Evolutionary conservation across 352 stramenopile species (phyloP).

Genomic region (Pythium diclinum): DNA sequence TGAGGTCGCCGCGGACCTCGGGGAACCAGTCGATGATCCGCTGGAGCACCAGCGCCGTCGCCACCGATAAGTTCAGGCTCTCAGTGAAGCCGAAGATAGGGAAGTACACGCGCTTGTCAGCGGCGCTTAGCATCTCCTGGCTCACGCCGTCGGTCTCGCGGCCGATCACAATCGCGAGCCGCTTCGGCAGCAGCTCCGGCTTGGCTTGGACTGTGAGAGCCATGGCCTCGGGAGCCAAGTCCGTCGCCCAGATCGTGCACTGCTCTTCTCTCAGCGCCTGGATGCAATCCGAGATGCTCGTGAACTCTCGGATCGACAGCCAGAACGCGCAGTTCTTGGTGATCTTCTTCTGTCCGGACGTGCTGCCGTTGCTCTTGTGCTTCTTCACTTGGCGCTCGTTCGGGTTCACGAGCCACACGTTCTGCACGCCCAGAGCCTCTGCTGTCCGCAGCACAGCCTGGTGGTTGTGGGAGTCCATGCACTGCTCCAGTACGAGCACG

Average conservation of each 20-base stretch:
- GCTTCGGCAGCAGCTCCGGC: conserved; percentile 67
- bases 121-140: conserved; percentile 80
- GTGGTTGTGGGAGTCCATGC: conserved; percentile 85
- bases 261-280: conserved; percentile 50
- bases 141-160: conserved; percentile 91
- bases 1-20: conserved; percentile 53
- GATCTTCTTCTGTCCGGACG: conserved; percentile 53
- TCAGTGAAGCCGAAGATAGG: conserved; percentile 93
- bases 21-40: conserved; percentile 80
- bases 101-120: conserved; percentile 90
- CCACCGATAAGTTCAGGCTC: conserved; percentile 92
- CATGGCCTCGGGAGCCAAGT: conserved; percentile 78
- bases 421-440: conserved; percentile 91
- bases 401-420: conserved; percentile 82
- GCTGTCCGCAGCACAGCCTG: conserved; percentile 90
- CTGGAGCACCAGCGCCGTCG: conserved; percentile 90
- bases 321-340: conserved; percentile 80
- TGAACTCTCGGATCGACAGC: conserved; percentile 87
- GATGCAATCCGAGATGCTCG: conserved; percentile 79
- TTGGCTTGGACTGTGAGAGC: conserved; percentile 37
- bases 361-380: conserved; percentile 48
- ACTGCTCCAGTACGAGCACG: conserved; percentile 76
- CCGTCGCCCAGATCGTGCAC: conserved; percentile 89
- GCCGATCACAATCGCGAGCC: conserved; percentile 92
- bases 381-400: conserved; percentile 68